phyloP scores from a whole-genome alignment of 2,329 filamentous ascomycete species.

The Penicillium corylophilum region DNA sequence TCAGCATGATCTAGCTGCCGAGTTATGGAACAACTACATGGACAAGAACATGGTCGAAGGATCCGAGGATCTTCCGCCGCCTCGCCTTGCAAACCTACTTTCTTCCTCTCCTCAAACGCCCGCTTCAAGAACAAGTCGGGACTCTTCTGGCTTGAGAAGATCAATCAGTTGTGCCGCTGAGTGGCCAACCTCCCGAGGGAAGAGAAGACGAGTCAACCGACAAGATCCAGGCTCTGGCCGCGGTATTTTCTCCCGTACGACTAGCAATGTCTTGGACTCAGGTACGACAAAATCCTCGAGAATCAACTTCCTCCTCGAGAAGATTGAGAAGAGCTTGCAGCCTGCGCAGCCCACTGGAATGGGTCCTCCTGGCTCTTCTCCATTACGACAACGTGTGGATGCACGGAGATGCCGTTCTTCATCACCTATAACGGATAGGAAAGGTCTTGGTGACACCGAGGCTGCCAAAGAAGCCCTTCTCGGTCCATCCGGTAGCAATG shows the following conservation, averaged over 20 bases:
- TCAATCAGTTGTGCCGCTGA: slow-evolving; percentile 68
- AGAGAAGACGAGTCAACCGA: slow-evolving; percentile 62
- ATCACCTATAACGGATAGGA: slow-evolving; percentile 31
- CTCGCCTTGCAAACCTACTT: slow-evolving; percentile 64
- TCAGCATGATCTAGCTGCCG: slow-evolving; percentile 68
- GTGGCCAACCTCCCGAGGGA: slow-evolving; percentile 62
- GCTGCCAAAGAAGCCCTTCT: slow-evolving; percentile 2
- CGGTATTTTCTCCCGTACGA: slow-evolving; percentile 43
- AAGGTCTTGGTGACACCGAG: slow-evolving; percentile 1
- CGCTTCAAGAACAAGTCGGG: slow-evolving; percentile 44
- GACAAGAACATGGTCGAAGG: slow-evolving; percentile 49
- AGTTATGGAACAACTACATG: slow-evolving; percentile 76
- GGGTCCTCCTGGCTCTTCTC: slow-evolving; percentile 45
- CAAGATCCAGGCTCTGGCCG: slow-evolving; percentile 48
- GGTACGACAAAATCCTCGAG: slow-evolving; percentile 45
- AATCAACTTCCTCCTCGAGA: slow-evolving; percentile 62
- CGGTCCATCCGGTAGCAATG: background rate
- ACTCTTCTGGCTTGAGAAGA: slow-evolving; percentile 57
- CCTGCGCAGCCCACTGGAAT: slow-evolving; percentile 30
- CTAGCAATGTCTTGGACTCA: slow-evolving; percentile 40
- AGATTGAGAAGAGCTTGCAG: slow-evolving; percentile 56
- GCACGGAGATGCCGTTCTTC: slow-evolving; percentile 30
- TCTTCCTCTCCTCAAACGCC: slow-evolving; percentile 70
- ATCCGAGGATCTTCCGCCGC: slow-evolving; percentile 52
- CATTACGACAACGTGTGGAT: slow-evolving; percentile 38